Evolutionary conservation across 1,139 yeast species (phyloP).

Genomic region (Geotrichum phurueaensis): DNA sequence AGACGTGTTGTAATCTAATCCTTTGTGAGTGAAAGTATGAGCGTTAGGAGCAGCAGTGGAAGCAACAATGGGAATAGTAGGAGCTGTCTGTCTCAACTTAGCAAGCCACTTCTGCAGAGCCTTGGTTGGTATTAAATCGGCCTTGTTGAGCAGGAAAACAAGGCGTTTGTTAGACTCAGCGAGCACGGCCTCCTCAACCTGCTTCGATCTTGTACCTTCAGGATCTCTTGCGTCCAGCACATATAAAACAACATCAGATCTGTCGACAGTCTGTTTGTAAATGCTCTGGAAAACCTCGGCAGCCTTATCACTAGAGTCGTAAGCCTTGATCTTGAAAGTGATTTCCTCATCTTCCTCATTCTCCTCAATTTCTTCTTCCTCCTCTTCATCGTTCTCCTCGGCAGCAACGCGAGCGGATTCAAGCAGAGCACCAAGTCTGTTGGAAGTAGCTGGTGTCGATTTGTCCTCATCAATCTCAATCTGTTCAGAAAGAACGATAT

Average conservation of each 20-base stretch:
- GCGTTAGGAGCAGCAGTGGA: constrained; percentile 49
- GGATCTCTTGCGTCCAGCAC: constrained; percentile 97
- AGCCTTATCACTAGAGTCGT: constrained; percentile 53
- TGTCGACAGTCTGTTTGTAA: constrained; percentile 84
- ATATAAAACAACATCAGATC: constrained; percentile 82
- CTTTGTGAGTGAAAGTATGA: constrained; percentile 65
- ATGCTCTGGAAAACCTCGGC: constrained; percentile 61
- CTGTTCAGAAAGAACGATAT: background rate
- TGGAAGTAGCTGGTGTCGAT: constrained; percentile 30
- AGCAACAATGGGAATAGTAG: constrained; percentile 76
- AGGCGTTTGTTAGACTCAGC: constrained; percentile 77
- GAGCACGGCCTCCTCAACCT: constrained; percentile 82
- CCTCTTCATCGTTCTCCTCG: constrained; percentile 52
- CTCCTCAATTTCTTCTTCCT: constrained; percentile 39
- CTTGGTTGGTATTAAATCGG: constrained; percentile 82
- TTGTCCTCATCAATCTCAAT: constrained; percentile 30
- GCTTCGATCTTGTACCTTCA: constrained; percentile 84
- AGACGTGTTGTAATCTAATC: constrained; percentile 60
- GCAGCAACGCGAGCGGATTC: constrained; percentile 85
- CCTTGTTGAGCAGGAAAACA: constrained; percentile 79
- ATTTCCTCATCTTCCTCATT: constrained; percentile 24
- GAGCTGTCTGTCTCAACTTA: constrained; percentile 74
- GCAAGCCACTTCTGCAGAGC: constrained; percentile 79
- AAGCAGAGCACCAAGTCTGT: constrained; percentile 73
- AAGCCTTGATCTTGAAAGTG: constrained; percentile 10